Conservation (phyloP, 805 yeast genomes). For the Teunomyces gatunensis region DNA sequence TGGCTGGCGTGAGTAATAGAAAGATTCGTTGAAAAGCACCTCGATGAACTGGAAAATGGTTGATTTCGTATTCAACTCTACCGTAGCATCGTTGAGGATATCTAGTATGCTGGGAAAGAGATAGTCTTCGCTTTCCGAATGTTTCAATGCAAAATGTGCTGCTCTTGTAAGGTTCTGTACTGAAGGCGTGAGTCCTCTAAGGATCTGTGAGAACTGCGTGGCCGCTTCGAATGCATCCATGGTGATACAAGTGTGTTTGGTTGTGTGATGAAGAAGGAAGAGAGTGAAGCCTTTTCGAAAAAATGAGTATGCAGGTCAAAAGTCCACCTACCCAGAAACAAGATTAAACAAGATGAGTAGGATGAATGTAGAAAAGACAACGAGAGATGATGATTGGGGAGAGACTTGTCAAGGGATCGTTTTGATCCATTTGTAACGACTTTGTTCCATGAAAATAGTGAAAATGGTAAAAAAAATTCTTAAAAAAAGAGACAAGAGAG, state of each 20-base stretch:
- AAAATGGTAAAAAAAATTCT: no score
- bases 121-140: conserved; percentile 63
- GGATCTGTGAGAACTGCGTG: conserved; percentile 65
- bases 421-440: no score
- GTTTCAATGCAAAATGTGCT: conserved; percentile 54
- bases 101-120: conserved; percentile 66
- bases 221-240: conserved; percentile 93
- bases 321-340: no score
- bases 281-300: no score
- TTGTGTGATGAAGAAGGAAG: background rate
- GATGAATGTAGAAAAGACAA: no score
- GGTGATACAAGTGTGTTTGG: no score
- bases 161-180: conserved; percentile 48
- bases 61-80: conserved; percentile 60
- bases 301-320: no score
- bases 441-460: no score
- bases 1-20: conserved; percentile 31
- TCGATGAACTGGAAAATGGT: conserved; percentile 72
- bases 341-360: no score
- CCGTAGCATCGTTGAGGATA: conserved; percentile 44
- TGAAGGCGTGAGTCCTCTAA: conserved; percentile 66
- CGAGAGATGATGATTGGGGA: no score
- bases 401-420: no score
- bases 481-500: no score
- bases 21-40: conserved; percentile 46